Conservation (phyloP, 2,329 filamentous ascomycete genomes). For the Cordyceps fumosorosea region DNA sequence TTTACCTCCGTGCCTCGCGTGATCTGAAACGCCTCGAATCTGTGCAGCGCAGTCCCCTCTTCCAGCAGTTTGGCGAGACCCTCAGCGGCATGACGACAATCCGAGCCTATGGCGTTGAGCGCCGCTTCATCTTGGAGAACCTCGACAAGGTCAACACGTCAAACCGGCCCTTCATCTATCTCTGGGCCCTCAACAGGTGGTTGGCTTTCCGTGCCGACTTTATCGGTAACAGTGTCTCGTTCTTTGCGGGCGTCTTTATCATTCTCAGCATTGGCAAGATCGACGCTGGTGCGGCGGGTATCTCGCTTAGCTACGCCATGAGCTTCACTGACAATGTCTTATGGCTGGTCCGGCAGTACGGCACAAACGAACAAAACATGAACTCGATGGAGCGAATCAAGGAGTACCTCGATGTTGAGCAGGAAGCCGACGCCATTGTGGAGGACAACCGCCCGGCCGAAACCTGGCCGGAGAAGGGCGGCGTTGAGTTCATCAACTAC, state of each 20-base stretch:
- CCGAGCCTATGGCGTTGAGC: slow-evolving; percentile 89
- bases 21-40: slow-evolving; percentile 94
- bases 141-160: slow-evolving; percentile 82
- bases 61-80: slow-evolving; percentile 97
- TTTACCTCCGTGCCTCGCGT: slow-evolving; percentile 89
- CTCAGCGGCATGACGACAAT: slow-evolving; percentile 93
- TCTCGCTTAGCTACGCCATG: slow-evolving; percentile 92
- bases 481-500: slow-evolving; percentile 83
- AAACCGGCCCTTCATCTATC: slow-evolving; percentile 86
- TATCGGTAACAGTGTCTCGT: slow-evolving; percentile 83
- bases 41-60: slow-evolving; percentile 86
- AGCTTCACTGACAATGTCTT: slow-evolving; percentile 95
- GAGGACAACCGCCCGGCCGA: slow-evolving; percentile 69
- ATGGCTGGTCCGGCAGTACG: slow-evolving; percentile 92
- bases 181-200: slow-evolving; percentile 97
- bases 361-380: slow-evolving; percentile 98
- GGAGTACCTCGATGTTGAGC: slow-evolving; percentile 93
- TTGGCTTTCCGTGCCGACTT: slow-evolving; percentile 87
- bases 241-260: slow-evolving; percentile 89
- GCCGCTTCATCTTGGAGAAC: slow-evolving; percentile 90
- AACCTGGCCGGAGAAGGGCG: slow-evolving; percentile 80
- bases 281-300: slow-evolving; percentile 84
- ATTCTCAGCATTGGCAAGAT: slow-evolving; percentile 75
- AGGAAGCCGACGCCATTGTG: slow-evolving; percentile 75
- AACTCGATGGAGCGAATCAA: slow-evolving; percentile 97